phyloP scores from a whole-genome alignment of 192 early-diverging fungal genomes.

The Oehlia diaphana region DNA sequence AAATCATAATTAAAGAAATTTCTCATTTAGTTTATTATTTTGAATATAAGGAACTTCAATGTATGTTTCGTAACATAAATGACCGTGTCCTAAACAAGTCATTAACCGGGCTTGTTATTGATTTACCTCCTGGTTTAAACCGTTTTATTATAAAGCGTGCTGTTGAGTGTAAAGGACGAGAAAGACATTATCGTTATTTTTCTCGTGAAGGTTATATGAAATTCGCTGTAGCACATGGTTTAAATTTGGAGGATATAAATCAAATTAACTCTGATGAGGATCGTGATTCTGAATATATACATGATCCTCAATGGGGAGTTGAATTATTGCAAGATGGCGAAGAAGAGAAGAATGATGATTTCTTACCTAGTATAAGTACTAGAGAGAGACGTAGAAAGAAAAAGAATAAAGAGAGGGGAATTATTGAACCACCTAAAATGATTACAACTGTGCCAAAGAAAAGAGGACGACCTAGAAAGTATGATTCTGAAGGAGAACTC shows the following conservation, averaged over 20 bases:
- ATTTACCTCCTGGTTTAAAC: slow-evolving; percentile 26
- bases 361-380: background rate
- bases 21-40: background rate
- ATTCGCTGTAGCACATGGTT: slow-evolving; percentile 27
- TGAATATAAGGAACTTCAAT: slow-evolving; percentile 42
- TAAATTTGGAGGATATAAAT: background rate
- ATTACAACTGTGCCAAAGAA: background rate
- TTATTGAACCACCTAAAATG: background rate
- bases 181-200: slow-evolving; percentile 65
- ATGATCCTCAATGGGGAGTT: background rate
- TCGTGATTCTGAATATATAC: background rate
- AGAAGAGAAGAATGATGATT: slow-evolving; percentile 13
- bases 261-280: background rate
- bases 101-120: slow-evolving; percentile 46
- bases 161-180: slow-evolving; percentile 63
- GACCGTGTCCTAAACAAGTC: slow-evolving; percentile 50
- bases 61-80: slow-evolving; percentile 52
- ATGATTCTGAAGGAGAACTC: background rate
- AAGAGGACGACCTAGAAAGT: slow-evolving; percentile 13
- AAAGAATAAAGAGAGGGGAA: background rate
- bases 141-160: slow-evolving; percentile 39
- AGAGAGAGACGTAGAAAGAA: slow-evolving; percentile 18
- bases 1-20: background rate
- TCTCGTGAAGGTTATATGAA: slow-evolving; percentile 38
- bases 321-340: slow-evolving; percentile 1